Conservation (phyloP, 441 rosid genomes). For the Pelargonium citronellum region DNA sequence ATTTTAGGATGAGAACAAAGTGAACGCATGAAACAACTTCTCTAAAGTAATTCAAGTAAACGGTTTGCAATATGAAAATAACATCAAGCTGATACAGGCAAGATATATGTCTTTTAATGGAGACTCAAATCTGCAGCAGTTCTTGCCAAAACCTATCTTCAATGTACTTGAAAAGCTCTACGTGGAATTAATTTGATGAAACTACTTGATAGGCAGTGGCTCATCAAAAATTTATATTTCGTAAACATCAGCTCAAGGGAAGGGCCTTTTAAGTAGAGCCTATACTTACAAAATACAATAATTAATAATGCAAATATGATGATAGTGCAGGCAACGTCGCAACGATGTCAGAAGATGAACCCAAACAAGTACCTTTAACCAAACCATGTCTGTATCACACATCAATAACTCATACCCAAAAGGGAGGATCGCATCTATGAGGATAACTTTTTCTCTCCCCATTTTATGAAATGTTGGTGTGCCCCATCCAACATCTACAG, state of each 20-base stretch:
- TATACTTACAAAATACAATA: neutral
- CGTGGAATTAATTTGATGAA: neutral
- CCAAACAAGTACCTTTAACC: slow-evolving; percentile 69
- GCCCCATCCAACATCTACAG: slow-evolving; percentile 96
- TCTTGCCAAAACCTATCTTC: slow-evolving; percentile 7
- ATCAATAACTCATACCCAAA: slow-evolving; percentile 81
- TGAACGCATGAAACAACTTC: neutral
- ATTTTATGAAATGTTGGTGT: slow-evolving; percentile 90
- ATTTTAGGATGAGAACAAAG: slow-evolving; percentile 5
- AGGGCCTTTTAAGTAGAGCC: neutral
- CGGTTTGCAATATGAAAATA: neutral
- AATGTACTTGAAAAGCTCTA: neutral
- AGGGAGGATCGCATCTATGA: slow-evolving; percentile 76
- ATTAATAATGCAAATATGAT: neutral
- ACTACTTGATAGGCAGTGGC: neutral
- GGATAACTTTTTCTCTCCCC: slow-evolving; percentile 96
- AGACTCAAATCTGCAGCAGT: slow-evolving; percentile 5
- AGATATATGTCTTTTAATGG: neutral
- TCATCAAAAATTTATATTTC: neutral
- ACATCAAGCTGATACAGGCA: slow-evolving; percentile 2
- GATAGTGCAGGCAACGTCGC: neutral
- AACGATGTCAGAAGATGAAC: slow-evolving; percentile 4
- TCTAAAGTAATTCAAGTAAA: neutral
- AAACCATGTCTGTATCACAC: slow-evolving; percentile 99
- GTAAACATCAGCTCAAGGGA: neutral